phyloP scores from a whole-genome alignment of 116 monocot genomes.

The Trichopus zeylanicus region DNA sequence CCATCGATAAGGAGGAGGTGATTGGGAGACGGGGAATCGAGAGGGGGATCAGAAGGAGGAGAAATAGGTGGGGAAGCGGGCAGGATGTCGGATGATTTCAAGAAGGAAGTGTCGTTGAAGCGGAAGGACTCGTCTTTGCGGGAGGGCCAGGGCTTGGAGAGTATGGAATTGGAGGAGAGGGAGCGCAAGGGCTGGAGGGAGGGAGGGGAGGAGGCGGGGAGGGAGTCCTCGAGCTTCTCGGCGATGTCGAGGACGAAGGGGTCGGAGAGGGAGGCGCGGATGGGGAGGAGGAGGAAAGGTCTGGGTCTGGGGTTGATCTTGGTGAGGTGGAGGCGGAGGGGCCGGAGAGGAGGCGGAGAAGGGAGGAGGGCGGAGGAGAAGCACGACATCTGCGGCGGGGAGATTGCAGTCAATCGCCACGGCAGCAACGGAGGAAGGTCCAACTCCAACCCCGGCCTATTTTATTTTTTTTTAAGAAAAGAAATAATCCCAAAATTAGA shows the following conservation, averaged over 20 bases:
- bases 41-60: background rate
- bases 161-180: slow-evolving; percentile 58
- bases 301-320: slow-evolving; percentile 5
- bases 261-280: slow-evolving; percentile 55
- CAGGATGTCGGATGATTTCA: slow-evolving; percentile 42
- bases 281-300: background rate
- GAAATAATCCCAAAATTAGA: too few relatives aligned
- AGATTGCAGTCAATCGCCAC: too few relatives aligned
- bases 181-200: slow-evolving; percentile 53
- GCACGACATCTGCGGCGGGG: too few relatives aligned
- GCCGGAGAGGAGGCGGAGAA: too few relatives aligned
- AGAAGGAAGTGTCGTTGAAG: slow-evolving; percentile 82
- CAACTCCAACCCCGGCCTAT: too few relatives aligned
- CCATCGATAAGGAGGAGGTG: slow-evolving; percentile 48
- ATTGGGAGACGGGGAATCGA: slow-evolving; percentile 17
- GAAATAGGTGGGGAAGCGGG: slow-evolving; percentile 22
- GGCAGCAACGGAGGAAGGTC: too few relatives aligned
- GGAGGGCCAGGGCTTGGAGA: slow-evolving; percentile 70
- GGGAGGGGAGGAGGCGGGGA: slow-evolving; percentile 16
- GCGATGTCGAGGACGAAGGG: slow-evolving; percentile 85
- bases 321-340: slow-evolving; percentile 6
- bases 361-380: slow-evolving; percentile 4
- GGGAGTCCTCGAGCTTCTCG: slow-evolving; percentile 85
- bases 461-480: too few relatives aligned
- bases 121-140: slow-evolving; percentile 70